Evolutionary conservation across 1,284 basidiomycete species (phyloP), one percentile per base, ranked within the genome.

Genomic region (Malassezia yamatoensis): DNA sequence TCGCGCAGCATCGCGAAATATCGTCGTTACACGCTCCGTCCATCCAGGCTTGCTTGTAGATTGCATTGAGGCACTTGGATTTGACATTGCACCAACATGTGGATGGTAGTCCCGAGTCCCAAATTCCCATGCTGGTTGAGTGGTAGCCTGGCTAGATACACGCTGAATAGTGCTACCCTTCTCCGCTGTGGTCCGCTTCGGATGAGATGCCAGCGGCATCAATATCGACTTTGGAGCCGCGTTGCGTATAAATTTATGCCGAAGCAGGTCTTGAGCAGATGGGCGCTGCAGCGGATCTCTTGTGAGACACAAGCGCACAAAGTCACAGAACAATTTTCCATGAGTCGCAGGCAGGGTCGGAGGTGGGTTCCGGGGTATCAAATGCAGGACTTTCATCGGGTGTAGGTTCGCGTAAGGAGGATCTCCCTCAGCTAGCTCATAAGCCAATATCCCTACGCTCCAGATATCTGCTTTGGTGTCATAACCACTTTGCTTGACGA

Each of bases 401-500:
- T 98, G 91, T 73, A 98, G 91, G 67, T 96, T 90, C 43, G 96
- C 80, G 75, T 98, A 98, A 1, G 94, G 93, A 2, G 93, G 94
- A 76, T 98, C 93, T 74, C 91, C 91, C 76, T 98, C 94, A 68
- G 98, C 96, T 91, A 98, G 98, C 78, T 98, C 93, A 69, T 96
- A 96, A 0, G 90, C 90, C 90, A 96, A 96, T 79, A 96, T 96
- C 4, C 93, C 93, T 12, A 96, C 80, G 3, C 90, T 94, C 93
- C 93, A 98, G 54, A 98, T 93, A 69, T 98, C 94, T 24, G 96
- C 93, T 76, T 96, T 98, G 38, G 91, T 87, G 29, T 91, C 93
- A 73, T 98, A 98, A 76, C 96, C 91, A 76, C 96, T 96, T 76
- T 96, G 90, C 80, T 96, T 96, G 71, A 98, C 91, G 50, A 98